phyloP scores from a whole-genome alignment of 2,329 filamentous ascomycete species.

The Colletotrichum neosansevieriae region DNA sequence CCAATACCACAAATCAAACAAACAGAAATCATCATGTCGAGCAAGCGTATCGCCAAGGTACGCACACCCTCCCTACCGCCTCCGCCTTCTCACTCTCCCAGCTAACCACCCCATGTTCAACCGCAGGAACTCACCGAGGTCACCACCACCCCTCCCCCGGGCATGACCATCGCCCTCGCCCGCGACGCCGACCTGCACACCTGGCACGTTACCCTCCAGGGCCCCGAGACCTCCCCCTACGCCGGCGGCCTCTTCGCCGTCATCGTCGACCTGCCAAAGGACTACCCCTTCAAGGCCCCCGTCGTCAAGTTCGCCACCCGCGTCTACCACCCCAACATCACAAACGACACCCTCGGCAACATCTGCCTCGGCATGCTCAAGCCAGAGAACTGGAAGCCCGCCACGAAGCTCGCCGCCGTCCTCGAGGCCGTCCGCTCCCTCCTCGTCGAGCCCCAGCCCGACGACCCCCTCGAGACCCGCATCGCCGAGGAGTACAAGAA shows the following conservation, averaged over 20 bases:
- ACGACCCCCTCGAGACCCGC: constrained; percentile 87
- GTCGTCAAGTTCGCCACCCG: constrained; percentile 84
- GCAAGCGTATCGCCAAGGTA: constrained; percentile 61
- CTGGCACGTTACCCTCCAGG: constrained; percentile 63
- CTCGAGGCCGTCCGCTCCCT: constrained; percentile 82
- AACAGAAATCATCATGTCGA: constrained; percentile 50
- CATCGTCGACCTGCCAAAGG: constrained; percentile 76
- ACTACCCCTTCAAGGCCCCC: constrained; percentile 93
- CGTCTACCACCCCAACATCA: constrained; percentile 96
- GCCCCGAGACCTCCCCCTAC: constrained; percentile 61
- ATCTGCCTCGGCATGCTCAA: constrained; percentile 90
- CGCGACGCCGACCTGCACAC: constrained; percentile 62
- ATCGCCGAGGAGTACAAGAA: constrained; percentile 88
- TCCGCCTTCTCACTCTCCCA: neutral
- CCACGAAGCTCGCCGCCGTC: constrained; percentile 79
- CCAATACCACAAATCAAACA: neutral
- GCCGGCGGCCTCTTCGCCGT: constrained; percentile 80
- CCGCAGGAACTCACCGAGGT: constrained; percentile 66
- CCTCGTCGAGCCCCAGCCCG: constrained; percentile 84
- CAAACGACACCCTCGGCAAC: constrained; percentile 85
- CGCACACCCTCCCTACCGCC: neutral
- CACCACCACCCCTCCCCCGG: constrained; percentile 58
- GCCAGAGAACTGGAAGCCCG: constrained; percentile 91
- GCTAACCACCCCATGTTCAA: constrained; percentile 41
- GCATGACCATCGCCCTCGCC: constrained; percentile 61